phyloP scores from a whole-genome alignment of 2,329 filamentous ascomycete genomes.

The Aureobasidium lini region DNA sequence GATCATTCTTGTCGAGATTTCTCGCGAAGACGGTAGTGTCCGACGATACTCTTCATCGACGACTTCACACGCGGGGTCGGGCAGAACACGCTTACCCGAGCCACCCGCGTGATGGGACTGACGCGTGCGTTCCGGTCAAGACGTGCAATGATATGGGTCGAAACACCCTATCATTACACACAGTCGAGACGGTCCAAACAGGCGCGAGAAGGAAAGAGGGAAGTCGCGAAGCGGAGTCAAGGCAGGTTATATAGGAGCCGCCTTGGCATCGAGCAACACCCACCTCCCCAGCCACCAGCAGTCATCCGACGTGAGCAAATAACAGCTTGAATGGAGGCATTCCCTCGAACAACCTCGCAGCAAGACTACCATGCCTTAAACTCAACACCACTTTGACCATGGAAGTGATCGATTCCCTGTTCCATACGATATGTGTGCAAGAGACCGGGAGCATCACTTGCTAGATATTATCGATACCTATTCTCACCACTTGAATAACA shows the following conservation, averaged over 20 bases:
- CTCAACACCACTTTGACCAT: no score
- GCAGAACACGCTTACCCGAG: neutral
- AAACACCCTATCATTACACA: neutral
- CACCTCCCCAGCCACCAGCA: constrained; percentile 1
- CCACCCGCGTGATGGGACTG: neutral
- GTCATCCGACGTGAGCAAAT: neutral
- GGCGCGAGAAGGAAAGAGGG: neutral
- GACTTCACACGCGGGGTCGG: neutral
- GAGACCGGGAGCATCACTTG: neutral
- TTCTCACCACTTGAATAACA: no score
- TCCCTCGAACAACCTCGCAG: no score
- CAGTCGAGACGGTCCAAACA: neutral
- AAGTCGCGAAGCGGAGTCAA: neutral
- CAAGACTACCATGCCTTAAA: no score
- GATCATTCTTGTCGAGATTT: neutral
- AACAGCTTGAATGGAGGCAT: no score
- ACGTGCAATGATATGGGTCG: neutral
- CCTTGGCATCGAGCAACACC: neutral
- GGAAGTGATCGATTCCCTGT: no score
- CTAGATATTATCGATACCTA: neutral
- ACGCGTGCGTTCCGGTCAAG: neutral
- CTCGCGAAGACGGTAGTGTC: neutral
- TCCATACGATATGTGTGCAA: no score
- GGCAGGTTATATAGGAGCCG: neutral
- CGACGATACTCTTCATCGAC: neutral